Base-by-base conservation (phyloP, 306 rosid genomes). In the Dryas alaskensis region DNA sequence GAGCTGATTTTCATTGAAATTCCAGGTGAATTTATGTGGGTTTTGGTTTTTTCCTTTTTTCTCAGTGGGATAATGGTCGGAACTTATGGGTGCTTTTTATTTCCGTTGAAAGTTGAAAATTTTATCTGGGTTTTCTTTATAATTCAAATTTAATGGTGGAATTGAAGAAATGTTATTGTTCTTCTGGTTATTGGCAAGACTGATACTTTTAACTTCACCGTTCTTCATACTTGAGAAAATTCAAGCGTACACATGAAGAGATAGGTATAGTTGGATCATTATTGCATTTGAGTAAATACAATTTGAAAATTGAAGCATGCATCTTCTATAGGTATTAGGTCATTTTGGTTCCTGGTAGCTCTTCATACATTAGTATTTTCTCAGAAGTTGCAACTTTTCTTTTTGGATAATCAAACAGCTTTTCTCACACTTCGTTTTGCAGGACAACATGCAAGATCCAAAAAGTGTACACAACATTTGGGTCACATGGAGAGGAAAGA, bases 401-500 rank as follows among this genome's bases (percentile, higher is more conserved):
- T 53, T 55, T 42, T 39, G 13, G 60, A 11, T 68, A 45, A 72
- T 60, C 53, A 6, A 48, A 48, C 49, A 48, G 11, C 46, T 67
- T 54, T 82, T 66, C 47, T 77, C 69, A 67, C 69, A 4, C 48
- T 8, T 43, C 69, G 37, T 31, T 75, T 79, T 80, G 74, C 82
- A 92, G 98, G 75, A 83, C 59, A 79, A 82, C 59, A 89, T 92
- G 99, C 75, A 82, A 62, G 78, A 85, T 61, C 80, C 54, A n/a
- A 73, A 76, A 13, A 82, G 77, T 72, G 14, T 64, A 10, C 71
- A 70, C 50, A 70, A 77, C 31, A 54, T 92, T 68, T 81, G 84
- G 5, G 88, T 89, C 46, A 67, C 84, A 64, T 92, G 99, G 99
- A 83, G 99, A 81, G 93, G 90, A 60, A 89, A 85, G 61, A 92